Conservation (phyloP, 1,284 basidiomycete species). For the Apiotrichum akiyoshidainum region DNA sequence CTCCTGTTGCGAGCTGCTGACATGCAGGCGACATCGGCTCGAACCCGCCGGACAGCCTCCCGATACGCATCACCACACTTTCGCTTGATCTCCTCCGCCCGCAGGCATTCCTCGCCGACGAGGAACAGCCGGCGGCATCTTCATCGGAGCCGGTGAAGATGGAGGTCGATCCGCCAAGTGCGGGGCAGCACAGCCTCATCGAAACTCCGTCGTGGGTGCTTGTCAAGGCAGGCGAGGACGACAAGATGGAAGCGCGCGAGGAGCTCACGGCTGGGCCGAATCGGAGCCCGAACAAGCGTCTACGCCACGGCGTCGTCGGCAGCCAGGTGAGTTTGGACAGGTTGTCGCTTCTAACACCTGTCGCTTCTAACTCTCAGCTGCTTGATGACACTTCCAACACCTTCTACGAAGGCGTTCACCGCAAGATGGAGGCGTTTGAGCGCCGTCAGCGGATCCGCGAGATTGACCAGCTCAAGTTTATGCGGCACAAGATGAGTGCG, state of each 20-base stretch:
- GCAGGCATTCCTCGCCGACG: constrained; percentile 11
- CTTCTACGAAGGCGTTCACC: constrained; percentile 77
- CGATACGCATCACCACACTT: constrained; percentile 65
- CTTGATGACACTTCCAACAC: constrained; percentile 73
- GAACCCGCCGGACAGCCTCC: constrained; percentile 62
- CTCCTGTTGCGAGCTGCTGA: constrained; percentile 2
- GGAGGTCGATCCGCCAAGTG: constrained; percentile 10
- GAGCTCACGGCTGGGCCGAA: constrained; percentile 24
- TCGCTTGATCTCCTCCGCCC: constrained; percentile 28
- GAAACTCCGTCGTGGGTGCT: constrained; percentile 43
- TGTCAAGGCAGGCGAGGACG: constrained; percentile 41
- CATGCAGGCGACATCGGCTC: constrained; percentile 65
- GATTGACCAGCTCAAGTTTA: constrained; percentile 83
- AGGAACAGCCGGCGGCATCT: neutral
- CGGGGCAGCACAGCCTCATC: constrained; percentile 15
- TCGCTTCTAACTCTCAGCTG: constrained; percentile 50
- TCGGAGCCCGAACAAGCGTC: constrained; percentile 30
- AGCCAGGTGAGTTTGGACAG: constrained; percentile 26
- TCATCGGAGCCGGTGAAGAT: too few relatives aligned
- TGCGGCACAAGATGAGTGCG: constrained; percentile 84
- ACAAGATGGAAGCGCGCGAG: constrained; percentile 41
- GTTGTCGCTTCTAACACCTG: too few relatives aligned
- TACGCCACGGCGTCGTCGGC: constrained; percentile 24
- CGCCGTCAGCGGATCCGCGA: constrained; percentile 78
- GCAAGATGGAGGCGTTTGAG: constrained; percentile 80